Base-by-base conservation (phyloP, 495 filamentous ascomycete species). In the Hypoxylon fuscum region DNA sequence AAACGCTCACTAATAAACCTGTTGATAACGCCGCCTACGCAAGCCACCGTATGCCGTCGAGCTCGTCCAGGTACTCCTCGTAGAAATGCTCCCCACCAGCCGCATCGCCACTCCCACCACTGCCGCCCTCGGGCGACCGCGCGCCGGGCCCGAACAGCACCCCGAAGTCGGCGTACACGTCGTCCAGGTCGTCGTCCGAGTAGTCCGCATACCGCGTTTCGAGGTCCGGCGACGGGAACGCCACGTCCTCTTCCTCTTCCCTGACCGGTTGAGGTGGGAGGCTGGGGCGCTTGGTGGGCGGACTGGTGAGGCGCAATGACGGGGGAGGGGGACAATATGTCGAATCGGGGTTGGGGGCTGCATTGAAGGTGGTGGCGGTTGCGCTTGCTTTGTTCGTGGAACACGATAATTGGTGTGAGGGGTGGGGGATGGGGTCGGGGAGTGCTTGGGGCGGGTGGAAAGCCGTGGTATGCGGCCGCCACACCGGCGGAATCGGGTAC, bases 131-230 rank as follows among this genome's bases (percentile, higher is more conserved):
- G 2, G 66, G 60, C 6, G 69, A 64, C 6, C 34, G 58, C 20
- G 59, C 6, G 22, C 62, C 59, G 3, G 66, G 55, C 0, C 77
- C 78, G 55, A 82, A 82, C 2, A 82, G 63, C 9, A 79, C 71
- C 0, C 77, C 74, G 54, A 82, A 82, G 51, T 82, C 78, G 0
- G 77, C 76, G 41, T 82, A 82, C 11, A 81, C 77, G 11, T 74
- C 72, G 25, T 68, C 68, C n/a, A 68, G 25, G 49, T 72, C 62
- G 15, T 80, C 78, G 14, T 79, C 77, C 1, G 72, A 72, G 20
- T 74, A 71, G 22, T 74, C 73, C 3, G 67, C 73, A 32, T 80
- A 79, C 23, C 75, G 71, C 12, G 74, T 76, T 15, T 78, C 78
- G 47, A 77, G 75, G 40, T 75, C 76, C 17, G 74, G 72, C 12